Percentiles rank a stretch among this genome's conserved stretches.
Evolutionary conservation across 495 filamentous ascomycete genomes (phyloP).

Genomic region (Neurospora sp.): DNA sequence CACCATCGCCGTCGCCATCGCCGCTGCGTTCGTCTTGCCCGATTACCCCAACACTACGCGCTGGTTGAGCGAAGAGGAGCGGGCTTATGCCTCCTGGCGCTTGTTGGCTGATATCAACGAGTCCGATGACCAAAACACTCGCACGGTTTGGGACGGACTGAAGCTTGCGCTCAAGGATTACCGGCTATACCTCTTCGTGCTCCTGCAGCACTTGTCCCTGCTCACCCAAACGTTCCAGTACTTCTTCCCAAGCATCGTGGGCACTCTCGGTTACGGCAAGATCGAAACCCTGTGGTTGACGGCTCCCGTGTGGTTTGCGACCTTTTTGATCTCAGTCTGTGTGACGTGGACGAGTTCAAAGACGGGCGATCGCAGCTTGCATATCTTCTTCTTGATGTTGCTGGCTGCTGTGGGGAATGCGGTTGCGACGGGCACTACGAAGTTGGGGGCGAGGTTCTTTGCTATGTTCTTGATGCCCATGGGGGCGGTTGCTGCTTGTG

Average conservation of each 20-base stretch:
- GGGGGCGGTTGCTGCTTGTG: conserved; percentile 35
- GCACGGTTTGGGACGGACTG: conserved; percentile 25
- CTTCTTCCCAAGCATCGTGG: conserved; percentile 47
- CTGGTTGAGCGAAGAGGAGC: conserved; percentile 34
- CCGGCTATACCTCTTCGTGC: conserved; percentile 35
- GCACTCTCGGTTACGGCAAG: conserved; percentile 39
- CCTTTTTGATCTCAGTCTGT: conserved; percentile 24
- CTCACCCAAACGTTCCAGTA: conserved; percentile 35
- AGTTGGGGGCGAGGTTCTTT: conserved; percentile 38
- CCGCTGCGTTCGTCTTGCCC: conserved; percentile 28
- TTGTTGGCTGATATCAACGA: conserved; percentile 32
- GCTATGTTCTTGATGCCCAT: conserved; percentile 42
- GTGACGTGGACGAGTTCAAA: conserved; percentile 29
- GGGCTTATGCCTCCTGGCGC: conserved; percentile 31
- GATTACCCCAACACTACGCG: conserved; percentile 34
- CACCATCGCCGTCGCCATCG: conserved; percentile 31
- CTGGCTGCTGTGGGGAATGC: conserved; percentile 42
- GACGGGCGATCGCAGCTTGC: conserved; percentile 33
- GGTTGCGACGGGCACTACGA: conserved; percentile 34
- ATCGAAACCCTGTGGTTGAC: conserved; percentile 45
- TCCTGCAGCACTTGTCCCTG: conserved; percentile 34
- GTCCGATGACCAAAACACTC: conserved; percentile 18
- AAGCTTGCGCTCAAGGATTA: conserved; percentile 31
- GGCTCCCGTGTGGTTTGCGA: conserved; percentile 37
- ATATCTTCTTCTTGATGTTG: conserved; percentile 34